These are phyloP conservation scores for Kurtzmaniella quercitrusa DNA, from an alignment of 1,139 yeast species.

Conservation along the genomic window DNA sequence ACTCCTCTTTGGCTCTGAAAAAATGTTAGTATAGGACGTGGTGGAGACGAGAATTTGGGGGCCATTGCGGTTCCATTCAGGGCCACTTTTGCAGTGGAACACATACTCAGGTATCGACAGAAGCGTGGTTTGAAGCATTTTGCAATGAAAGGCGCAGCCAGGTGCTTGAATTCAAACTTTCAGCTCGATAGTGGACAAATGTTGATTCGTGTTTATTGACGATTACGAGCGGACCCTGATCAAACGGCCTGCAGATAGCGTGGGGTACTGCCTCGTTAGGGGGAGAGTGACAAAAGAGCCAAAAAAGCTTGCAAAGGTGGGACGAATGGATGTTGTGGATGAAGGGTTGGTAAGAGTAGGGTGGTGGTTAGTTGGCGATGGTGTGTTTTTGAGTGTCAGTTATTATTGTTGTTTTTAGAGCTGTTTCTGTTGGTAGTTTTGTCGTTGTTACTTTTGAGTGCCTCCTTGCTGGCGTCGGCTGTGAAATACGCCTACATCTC, in stretches of 20 bases:
- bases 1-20: conserved; percentile 45
- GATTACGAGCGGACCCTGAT: conserved; percentile 1
- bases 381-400: no score
- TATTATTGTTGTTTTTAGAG: no score
- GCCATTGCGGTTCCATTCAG: not conserved
- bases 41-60: not conserved
- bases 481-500: no score
- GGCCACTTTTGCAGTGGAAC: not conserved
- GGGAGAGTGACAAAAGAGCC: not conserved
- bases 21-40: conserved; percentile 11
- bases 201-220: not conserved
- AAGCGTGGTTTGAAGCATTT: conserved; percentile 40
- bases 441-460: no score
- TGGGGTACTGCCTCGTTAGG: not conserved
- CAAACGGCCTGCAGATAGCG: not conserved
- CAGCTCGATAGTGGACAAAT: not conserved
- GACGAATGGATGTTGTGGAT: no score
- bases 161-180: not conserved
- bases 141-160: not conserved
- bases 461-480: no score
- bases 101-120: conserved; percentile 46
- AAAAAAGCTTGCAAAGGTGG: no score
- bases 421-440: no score
- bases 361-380: no score
- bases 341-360: no score